Percentiles rank a stretch among this genome's conserved stretches.
Conservation (phyloP, 129 eudicot species). For the Apium graveolens region DNA sequence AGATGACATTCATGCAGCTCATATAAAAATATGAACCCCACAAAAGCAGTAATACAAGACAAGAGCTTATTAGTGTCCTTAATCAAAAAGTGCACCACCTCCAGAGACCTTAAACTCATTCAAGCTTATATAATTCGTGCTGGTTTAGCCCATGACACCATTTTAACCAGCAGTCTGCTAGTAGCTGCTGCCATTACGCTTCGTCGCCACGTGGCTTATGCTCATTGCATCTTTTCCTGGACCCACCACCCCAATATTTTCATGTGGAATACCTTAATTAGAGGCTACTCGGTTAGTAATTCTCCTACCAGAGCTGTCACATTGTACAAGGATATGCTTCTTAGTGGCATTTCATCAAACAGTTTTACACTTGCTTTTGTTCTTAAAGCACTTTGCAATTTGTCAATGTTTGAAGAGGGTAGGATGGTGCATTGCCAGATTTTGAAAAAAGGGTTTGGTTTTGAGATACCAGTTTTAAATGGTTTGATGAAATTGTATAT, state of each 20-base stretch:
- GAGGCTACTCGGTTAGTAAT: conserved; percentile 25
- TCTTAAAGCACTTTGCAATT: conserved; percentile 25
- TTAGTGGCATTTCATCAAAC: conserved; percentile 26
- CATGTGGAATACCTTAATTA: conserved; percentile 39
- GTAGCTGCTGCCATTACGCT: conserved; percentile 6
- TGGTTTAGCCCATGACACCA: conserved; percentile 4
- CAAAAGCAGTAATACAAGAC: neutral
- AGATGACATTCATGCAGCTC: too few relatives aligned
- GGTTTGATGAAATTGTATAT: conserved; percentile 5
- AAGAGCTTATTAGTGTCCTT: neutral
- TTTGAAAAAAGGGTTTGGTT: conserved; percentile 25
- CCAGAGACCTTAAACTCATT: conserved; percentile 13
- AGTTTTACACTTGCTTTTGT: conserved; percentile 30
- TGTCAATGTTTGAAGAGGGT: conserved; percentile 10
- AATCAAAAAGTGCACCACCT: conserved; percentile 16
- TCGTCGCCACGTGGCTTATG: conserved; percentile 9
- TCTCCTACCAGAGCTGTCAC: conserved; percentile 16
- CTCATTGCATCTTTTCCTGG: conserved; percentile 12
- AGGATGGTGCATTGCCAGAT: conserved; percentile 29
- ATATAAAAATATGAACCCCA: neutral
- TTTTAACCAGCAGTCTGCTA: conserved; percentile 6
- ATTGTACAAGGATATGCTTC: conserved; percentile 26
- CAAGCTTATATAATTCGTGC: conserved; percentile 10
- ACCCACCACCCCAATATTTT: conserved; percentile 7
- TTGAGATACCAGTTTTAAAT: conserved; percentile 2